Percentiles rank a stretch among this genome's conserved stretches.
phyloP scores from a whole-genome alignment of 441 rosid species.

The Cnidoscolus chayamansa region DNA sequence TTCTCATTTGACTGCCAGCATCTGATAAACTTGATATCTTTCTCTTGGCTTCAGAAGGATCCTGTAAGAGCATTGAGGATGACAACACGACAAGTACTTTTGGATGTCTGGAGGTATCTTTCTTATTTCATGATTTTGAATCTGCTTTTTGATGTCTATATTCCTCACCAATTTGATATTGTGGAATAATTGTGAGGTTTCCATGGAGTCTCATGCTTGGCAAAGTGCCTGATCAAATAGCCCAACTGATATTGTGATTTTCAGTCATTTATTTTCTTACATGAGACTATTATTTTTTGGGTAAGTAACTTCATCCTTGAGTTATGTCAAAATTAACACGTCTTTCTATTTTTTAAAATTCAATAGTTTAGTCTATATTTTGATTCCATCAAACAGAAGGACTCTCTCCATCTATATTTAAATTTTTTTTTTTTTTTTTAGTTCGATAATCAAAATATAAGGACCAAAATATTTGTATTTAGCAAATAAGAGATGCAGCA shows the following conservation, averaged over 20 bases:
- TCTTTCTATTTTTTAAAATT: too few species aligned
- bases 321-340: too few species aligned
- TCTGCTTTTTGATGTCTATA: background rate
- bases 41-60: constrained; percentile 51
- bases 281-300: background rate
- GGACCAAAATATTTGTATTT: too few species aligned
- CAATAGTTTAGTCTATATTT: too few species aligned
- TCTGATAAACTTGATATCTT: constrained; percentile 1
- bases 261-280: background rate
- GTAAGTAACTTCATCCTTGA: too few species aligned
- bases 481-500: too few species aligned
- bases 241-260: background rate
- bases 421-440: too few species aligned
- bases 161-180: background rate
- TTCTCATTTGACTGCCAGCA: background rate
- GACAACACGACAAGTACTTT: constrained; percentile 69
- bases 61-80: constrained; percentile 65
- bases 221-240: background rate
- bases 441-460: too few species aligned
- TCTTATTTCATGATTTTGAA: background rate
- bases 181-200: background rate
- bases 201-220: background rate
- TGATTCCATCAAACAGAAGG: too few species aligned
- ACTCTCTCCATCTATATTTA: too few species aligned
- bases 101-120: constrained; percentile 84